These are phyloP conservation scores for Trichoderma asperelloides DNA, from an alignment of 495 filamentous ascomycete genomes.

Conservation along the genomic window DNA sequence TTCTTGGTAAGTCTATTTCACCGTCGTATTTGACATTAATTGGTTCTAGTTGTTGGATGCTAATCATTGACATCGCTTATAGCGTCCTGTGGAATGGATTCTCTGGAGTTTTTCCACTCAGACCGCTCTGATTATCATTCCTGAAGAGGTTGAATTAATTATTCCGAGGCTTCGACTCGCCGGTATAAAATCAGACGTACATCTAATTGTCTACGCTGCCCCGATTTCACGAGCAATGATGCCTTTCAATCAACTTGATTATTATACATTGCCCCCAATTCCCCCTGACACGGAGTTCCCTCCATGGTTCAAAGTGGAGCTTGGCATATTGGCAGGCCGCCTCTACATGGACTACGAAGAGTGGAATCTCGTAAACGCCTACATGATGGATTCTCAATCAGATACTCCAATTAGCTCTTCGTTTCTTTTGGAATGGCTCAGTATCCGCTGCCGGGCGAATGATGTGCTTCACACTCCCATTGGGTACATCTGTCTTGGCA, in stretches of 20 bases:
- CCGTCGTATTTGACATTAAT: slow-evolving; percentile 27
- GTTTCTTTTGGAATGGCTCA: neutral
- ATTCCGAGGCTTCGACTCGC: slow-evolving; percentile 29
- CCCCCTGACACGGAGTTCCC: slow-evolving; percentile 30
- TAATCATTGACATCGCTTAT: neutral
- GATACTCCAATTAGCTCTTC: neutral
- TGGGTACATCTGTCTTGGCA: neutral
- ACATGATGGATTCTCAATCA: neutral
- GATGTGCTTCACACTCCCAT: neutral
- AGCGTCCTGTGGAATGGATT: slow-evolving; percentile 35
- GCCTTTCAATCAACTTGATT: slow-evolving; percentile 39
- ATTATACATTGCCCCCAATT: slow-evolving; percentile 37
- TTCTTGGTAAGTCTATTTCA: slow-evolving; percentile 16
- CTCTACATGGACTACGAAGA: slow-evolving; percentile 46
- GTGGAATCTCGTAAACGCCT: neutral
- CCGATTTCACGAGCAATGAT: slow-evolving; percentile 46
- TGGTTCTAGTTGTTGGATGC: neutral
- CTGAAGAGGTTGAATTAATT: slow-evolving; percentile 45
- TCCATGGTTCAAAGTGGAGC: slow-evolving; percentile 38
- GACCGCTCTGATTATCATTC: slow-evolving; percentile 43
- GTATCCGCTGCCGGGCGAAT: neutral
- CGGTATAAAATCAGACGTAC: slow-evolving; percentile 12
- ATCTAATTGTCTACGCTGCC: slow-evolving; percentile 43
- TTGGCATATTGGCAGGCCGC: slow-evolving; percentile 45
- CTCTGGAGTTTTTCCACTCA: slow-evolving; percentile 22